These are phyloP conservation scores for Gilbertella persicaria DNA, from an alignment of 371 early-diverging fungal species.

Conservation along the genomic window DNA sequence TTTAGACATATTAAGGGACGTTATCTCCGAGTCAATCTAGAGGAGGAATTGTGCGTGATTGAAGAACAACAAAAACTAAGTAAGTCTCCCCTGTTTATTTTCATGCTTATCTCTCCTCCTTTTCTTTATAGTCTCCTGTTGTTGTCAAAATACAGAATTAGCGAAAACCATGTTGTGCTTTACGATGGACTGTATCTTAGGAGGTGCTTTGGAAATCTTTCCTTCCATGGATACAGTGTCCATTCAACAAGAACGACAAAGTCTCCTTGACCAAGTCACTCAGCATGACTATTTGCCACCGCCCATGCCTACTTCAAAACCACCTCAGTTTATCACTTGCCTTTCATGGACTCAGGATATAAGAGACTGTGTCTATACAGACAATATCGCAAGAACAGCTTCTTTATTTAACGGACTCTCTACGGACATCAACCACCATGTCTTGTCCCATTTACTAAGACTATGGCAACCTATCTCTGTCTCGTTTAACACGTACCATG, in stretches of 20 bases:
- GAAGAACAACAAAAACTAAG: slow-evolving; percentile 32
- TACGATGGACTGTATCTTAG: slow-evolving; percentile 32
- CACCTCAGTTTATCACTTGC: slow-evolving; percentile 41
- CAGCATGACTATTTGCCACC: background rate
- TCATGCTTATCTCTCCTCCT: background rate
- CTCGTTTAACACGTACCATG: slow-evolving; percentile 37
- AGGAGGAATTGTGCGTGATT: slow-evolving; percentile 17
- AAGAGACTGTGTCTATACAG: slow-evolving; percentile 35
- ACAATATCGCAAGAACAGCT: slow-evolving; percentile 45
- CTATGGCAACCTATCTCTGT: slow-evolving; percentile 34
- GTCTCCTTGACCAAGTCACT: slow-evolving; percentile 26
- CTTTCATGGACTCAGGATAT: too few relatives aligned
- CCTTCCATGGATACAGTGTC: slow-evolving; percentile 28
- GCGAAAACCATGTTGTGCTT: slow-evolving; percentile 30
- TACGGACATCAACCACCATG: slow-evolving; percentile 18
- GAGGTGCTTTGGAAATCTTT: slow-evolving; percentile 47
- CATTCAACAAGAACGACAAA: slow-evolving; percentile 28
- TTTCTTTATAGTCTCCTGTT: slow-evolving; percentile 11
- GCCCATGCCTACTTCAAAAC: slow-evolving; percentile 10
- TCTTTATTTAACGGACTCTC: slow-evolving; percentile 30
- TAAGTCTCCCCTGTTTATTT: slow-evolving; percentile 4
- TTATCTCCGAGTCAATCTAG: slow-evolving; percentile 22
- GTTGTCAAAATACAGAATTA: slow-evolving; percentile 30
- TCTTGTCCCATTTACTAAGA: slow-evolving; percentile 24
- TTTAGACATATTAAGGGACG: slow-evolving; percentile 43